Evolutionary conservation across 1,284 basidiomycete genomes (phyloP).

Genomic region (Ceratobasidium sp.): DNA sequence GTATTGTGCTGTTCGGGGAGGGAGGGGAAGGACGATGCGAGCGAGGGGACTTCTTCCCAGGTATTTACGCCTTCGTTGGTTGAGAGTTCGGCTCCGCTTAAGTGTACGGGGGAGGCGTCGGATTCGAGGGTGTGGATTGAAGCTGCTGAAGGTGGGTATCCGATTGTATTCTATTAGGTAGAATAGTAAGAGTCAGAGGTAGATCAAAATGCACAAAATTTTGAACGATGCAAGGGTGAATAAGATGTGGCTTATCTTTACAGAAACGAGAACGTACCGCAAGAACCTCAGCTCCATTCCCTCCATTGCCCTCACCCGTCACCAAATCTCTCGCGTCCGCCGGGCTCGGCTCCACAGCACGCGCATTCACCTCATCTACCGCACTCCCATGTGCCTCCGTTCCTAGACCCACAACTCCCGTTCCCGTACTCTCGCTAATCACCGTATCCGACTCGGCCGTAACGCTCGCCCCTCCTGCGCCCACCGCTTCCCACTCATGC

Average conservation of each 20-base stretch:
- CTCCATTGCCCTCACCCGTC: slow-evolving; percentile 61
- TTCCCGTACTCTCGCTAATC: slow-evolving; percentile 30
- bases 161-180: slow-evolving; percentile 32
- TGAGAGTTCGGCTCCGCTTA: slow-evolving; percentile 43
- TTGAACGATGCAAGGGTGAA: background rate
- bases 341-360: slow-evolving; percentile 59
- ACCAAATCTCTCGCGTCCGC: slow-evolving; percentile 65
- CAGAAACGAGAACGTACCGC: slow-evolving; percentile 51
- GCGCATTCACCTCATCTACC: slow-evolving; percentile 31
- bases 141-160: slow-evolving; percentile 38
- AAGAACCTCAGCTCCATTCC: slow-evolving; percentile 52
- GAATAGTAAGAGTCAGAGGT: background rate
- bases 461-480: slow-evolving; percentile 26
- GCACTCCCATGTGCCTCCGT: slow-evolving; percentile 18
- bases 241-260: too few relatives aligned
- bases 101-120: slow-evolving; percentile 37
- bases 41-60: slow-evolving; percentile 54
- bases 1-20: slow-evolving; percentile 47
- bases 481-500: slow-evolving; percentile 51
- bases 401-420: slow-evolving; percentile 15
- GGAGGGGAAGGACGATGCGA: slow-evolving; percentile 51
- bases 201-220: too few relatives aligned
- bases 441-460: slow-evolving; percentile 20
- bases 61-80: slow-evolving; percentile 33
- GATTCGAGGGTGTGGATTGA: slow-evolving; percentile 36